Evolutionary conservation across 345 rosid genomes (phyloP).

Genomic region (Citrus sp.): DNA sequence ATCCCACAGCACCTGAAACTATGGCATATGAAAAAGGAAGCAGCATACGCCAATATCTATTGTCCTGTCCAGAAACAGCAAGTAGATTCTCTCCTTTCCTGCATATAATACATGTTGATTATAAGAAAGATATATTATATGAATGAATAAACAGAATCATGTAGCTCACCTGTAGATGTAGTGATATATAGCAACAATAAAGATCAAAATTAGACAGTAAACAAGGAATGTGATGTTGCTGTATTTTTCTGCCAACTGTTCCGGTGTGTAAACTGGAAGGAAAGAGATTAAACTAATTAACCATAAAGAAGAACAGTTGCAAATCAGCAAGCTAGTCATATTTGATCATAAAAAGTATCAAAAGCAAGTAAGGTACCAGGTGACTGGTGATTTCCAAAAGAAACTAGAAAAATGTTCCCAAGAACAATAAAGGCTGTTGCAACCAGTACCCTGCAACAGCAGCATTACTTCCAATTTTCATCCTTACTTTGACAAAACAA

Average conservation of each 20-base stretch:
- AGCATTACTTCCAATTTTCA: constrained; percentile 11
- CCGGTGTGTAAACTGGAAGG: constrained; percentile 85
- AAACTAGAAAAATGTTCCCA: constrained; percentile 91
- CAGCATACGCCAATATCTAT: constrained; percentile 78
- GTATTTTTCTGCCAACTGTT: constrained; percentile 93
- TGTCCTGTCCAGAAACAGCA: constrained; percentile 66
- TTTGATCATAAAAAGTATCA: background rate
- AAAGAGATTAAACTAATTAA: background rate
- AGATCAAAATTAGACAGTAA: constrained; percentile 69
- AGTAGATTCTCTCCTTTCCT: constrained; percentile 89
- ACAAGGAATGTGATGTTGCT: constrained; percentile 78
- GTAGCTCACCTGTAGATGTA: constrained; percentile 62
- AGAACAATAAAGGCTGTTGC: constrained; percentile 96
- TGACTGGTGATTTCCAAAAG: constrained; percentile 97
- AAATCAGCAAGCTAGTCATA: background rate
- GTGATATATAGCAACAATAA: constrained; percentile 71
- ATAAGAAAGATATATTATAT: background rate
- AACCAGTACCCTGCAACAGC: constrained; percentile 64
- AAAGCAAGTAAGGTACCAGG: constrained; percentile 67
- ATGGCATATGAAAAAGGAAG: constrained; percentile 96
- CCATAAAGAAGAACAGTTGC: background rate
- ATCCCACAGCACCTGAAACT: constrained; percentile 97
- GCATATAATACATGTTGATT: constrained; percentile 18
- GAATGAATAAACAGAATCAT: background rate
- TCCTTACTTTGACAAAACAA: constrained; percentile 1